Evolutionary conservation across 257 asterid species (phyloP).

Genomic region (Prunella vulgaris): DNA sequence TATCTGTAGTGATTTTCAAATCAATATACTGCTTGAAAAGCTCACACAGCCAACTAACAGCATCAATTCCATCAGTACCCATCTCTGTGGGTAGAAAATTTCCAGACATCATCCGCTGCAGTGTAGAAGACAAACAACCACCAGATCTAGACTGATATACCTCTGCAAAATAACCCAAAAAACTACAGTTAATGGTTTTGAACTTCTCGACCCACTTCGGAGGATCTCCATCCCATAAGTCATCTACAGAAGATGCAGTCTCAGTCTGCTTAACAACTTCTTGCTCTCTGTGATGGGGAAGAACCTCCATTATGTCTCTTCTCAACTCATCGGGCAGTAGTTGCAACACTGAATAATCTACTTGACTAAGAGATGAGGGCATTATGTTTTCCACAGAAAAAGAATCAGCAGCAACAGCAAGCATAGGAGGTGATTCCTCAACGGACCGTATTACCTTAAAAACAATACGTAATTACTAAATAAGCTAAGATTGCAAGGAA

Average conservation of each 20-base stretch:
- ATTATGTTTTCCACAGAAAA: slow-evolving; percentile 37
- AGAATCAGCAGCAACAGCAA: slow-evolving; percentile 33
- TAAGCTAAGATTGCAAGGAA: background rate
- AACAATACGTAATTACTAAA: slow-evolving; percentile 7
- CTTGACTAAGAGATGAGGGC: slow-evolving; percentile 92
- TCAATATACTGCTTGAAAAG: slow-evolving; percentile 68
- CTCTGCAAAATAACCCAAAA: slow-evolving; percentile 46
- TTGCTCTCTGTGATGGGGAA: slow-evolving; percentile 60
- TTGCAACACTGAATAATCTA: slow-evolving; percentile 71
- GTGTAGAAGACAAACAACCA: slow-evolving; percentile 50
- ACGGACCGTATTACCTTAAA: slow-evolving; percentile 28
- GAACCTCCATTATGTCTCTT: slow-evolving; percentile 64
- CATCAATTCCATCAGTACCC: slow-evolving; percentile 32
- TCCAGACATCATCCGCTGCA: slow-evolving; percentile 51
- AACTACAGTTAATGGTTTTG: slow-evolving; percentile 38
- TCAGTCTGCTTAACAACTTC: slow-evolving; percentile 29
- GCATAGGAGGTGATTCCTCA: slow-evolving; percentile 26
- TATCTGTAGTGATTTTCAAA: slow-evolving; percentile 59
- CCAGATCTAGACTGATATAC: slow-evolving; percentile 38
- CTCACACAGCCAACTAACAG: slow-evolving; percentile 51
- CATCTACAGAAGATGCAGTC: slow-evolving; percentile 26
- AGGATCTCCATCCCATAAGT: slow-evolving; percentile 76
- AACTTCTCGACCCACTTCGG: slow-evolving; percentile 83
- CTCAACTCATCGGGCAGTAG: slow-evolving; percentile 83
- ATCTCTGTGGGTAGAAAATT: slow-evolving; percentile 22